Base-by-base conservation (phyloP, 257 asterid species). In the Cordia subcordata region DNA sequence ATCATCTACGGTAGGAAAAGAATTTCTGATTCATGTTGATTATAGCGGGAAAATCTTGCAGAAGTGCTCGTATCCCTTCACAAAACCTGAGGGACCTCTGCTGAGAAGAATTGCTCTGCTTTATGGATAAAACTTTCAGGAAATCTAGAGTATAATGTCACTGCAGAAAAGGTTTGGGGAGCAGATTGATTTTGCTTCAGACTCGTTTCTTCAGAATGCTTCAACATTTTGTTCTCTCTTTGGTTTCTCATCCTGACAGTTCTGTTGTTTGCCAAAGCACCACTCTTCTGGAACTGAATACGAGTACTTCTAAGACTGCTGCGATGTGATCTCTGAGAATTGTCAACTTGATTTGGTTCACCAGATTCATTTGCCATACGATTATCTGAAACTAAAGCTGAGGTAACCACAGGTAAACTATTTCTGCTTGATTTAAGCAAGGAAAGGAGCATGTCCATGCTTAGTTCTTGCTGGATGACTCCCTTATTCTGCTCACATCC, bases 401-500 rank as follows among this genome's bases (percentile, higher is more conserved):
- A 47, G 18, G 44, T 49, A 50, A 32, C 58, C 0, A 67, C 39
- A 0, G 79, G 65, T 38, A 16, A 45, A 56, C 42, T 67, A 79
- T 49, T 79, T 89, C 85, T 86, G 82, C 89, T 83, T 15, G 86
- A 85, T 63, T 77, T 85, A 19, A 93, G 94, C 37, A 88, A 81
- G 20, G 95, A 85, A 54, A 93, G 85, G 66, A 93, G 87, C 97
- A 89, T 93, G 68, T 93, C 99, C 69, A 81, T 77, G 82, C 99
- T 93, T 65, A 93, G 94, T 73, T 93, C 99, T 76, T 89, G 99
- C 70, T 82, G 90, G 76, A 93, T 84, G 42, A 93, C 91, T 40
- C 83, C 86, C 69, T 86, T 93, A 77, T 93, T 93, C 78, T 86
- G 99, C 69, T 82, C 88, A 63, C 97, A 88, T 3, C 99, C 95